Percentiles rank a stretch among this genome's conserved stretches.
Conservation (phyloP, 176 grass and related monocot species). For the Rhipidocladum racemiflorum region DNA sequence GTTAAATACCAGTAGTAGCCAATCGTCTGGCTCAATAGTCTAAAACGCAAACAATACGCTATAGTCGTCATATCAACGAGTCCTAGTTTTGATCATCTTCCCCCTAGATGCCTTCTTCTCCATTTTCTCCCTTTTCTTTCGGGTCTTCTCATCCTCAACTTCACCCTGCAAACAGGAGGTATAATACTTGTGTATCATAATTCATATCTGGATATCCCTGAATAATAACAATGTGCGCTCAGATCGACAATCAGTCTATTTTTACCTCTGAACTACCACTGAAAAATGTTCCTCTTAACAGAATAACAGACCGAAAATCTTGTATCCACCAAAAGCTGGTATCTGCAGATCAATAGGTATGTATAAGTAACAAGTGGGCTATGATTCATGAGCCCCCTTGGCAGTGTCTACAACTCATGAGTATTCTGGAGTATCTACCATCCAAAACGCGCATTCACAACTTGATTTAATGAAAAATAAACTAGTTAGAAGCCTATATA, state of each 20-base stretch:
- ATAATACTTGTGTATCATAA: neutral
- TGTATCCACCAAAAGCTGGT: slow-evolving; percentile 83
- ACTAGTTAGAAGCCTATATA: neutral
- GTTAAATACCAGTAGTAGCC: no score
- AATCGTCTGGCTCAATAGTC: no score
- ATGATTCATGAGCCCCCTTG: neutral
- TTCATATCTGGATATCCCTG: neutral
- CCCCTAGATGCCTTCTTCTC: slow-evolving; percentile 88
- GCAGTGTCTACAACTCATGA: neutral
- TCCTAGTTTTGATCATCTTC: slow-evolving; percentile 80
- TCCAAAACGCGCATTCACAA: neutral
- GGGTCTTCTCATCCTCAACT: slow-evolving; percentile 81
- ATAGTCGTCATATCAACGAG: slow-evolving; percentile 41
- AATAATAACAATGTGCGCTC: slow-evolving; percentile 5
- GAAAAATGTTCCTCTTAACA: slow-evolving; percentile 77
- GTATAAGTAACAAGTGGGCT: slow-evolving; percentile 11
- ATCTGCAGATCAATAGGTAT: slow-evolving; percentile 53
- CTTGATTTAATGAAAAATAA: neutral
- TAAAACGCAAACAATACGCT: slow-evolving; percentile 18
- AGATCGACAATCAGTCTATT: neutral
- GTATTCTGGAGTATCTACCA: neutral
- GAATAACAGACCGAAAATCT: slow-evolving; percentile 65
- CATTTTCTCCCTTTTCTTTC: slow-evolving; percentile 96
- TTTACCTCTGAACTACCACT: slow-evolving; percentile 77
- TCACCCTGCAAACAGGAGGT: slow-evolving; percentile 48